These are phyloP conservation scores for Begonia peltatifolia DNA, from an alignment of 306 rosid genomes.

Conservation along the genomic window DNA sequence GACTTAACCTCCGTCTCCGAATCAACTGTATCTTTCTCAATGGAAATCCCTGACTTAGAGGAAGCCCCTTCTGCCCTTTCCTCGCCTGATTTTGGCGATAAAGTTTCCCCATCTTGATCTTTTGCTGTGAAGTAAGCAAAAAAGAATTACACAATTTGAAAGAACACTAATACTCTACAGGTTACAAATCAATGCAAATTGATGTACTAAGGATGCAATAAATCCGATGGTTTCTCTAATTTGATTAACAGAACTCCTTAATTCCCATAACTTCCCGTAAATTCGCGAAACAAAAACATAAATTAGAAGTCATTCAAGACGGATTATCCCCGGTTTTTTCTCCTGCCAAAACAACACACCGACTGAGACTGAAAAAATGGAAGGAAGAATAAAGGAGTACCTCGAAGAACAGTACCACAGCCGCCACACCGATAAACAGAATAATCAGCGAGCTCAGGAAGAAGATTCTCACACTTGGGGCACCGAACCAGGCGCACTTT, in stretches of 20 bases:
- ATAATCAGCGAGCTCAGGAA: constrained; percentile 77
- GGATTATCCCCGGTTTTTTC: background rate
- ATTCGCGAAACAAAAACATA: too few species aligned
- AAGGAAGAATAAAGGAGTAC: constrained; percentile 16
- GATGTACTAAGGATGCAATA: too few species aligned
- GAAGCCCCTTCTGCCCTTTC: constrained; percentile 32
- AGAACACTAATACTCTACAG: too few species aligned
- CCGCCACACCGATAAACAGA: constrained; percentile 92
- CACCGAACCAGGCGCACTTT: constrained; percentile 67
- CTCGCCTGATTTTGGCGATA: constrained; percentile 55
- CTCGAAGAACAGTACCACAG: constrained; percentile 81
- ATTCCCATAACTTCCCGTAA: too few species aligned
- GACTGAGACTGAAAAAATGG: background rate
- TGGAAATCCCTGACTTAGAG: constrained; percentile 29
- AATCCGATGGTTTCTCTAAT: too few species aligned
- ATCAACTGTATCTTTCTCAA: constrained; percentile 33
- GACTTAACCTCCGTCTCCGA: constrained; percentile 41
- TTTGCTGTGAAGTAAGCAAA: constrained; percentile 39
- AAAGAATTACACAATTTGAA: background rate
- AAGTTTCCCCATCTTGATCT: constrained; percentile 35
- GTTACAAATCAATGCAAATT: too few species aligned
- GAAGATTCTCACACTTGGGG: constrained; percentile 92
- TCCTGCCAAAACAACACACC: background rate
- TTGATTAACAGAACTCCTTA: too few species aligned
- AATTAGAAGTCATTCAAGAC: background rate